phyloP scores from a whole-genome alignment of 2,329 filamentous ascomycete genomes.

The Hypoxylon sp. region DNA sequence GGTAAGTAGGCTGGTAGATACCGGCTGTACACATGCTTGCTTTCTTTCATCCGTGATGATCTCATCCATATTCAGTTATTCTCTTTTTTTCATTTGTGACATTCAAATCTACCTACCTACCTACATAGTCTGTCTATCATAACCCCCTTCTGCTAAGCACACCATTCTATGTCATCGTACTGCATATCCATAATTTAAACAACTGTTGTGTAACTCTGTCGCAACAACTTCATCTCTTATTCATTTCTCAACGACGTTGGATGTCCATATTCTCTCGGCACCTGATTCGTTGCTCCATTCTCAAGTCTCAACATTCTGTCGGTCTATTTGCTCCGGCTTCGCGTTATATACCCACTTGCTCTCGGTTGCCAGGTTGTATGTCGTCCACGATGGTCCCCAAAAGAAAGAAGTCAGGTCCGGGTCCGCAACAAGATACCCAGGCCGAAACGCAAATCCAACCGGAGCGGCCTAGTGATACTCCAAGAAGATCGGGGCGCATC shows the following conservation, averaged over 20 bases:
- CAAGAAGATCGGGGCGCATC: slow-evolving; percentile 40
- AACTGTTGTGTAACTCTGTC: slow-evolving; percentile 8
- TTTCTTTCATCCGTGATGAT: slow-evolving; percentile 23
- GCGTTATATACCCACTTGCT: slow-evolving; percentile 28
- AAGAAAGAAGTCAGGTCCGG: slow-evolving; percentile 48
- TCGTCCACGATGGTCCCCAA: slow-evolving; percentile 50
- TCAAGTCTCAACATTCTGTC: slow-evolving; percentile 18
- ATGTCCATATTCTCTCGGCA: slow-evolving; percentile 33
- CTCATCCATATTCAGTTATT: slow-evolving; percentile 23
- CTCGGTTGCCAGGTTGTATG: background rate
- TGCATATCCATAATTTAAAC: slow-evolving; percentile 2
- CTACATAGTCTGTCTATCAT: too few species aligned
- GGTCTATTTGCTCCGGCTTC: slow-evolving; percentile 28
- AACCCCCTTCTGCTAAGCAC: background rate
- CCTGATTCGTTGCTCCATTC: slow-evolving; percentile 32
- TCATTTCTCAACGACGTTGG: slow-evolving; percentile 20
- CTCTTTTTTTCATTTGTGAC: slow-evolving; percentile 16
- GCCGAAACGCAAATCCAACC: slow-evolving; percentile 5
- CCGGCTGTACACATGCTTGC: slow-evolving; percentile 9
- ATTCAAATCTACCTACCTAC: background rate
- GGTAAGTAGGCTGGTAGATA: too few species aligned
- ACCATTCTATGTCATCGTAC: background rate
- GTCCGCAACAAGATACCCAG: slow-evolving; percentile 19
- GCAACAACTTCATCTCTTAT: slow-evolving; percentile 1
- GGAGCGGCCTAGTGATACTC: slow-evolving; percentile 1